A percentile compares a stretch with the other conserved stretches of the same genome.
These are phyloP conservation scores for Obelidium mucronatum DNA, from an alignment of 192 early-diverging fungal species.

Conservation along the genomic window DNA sequence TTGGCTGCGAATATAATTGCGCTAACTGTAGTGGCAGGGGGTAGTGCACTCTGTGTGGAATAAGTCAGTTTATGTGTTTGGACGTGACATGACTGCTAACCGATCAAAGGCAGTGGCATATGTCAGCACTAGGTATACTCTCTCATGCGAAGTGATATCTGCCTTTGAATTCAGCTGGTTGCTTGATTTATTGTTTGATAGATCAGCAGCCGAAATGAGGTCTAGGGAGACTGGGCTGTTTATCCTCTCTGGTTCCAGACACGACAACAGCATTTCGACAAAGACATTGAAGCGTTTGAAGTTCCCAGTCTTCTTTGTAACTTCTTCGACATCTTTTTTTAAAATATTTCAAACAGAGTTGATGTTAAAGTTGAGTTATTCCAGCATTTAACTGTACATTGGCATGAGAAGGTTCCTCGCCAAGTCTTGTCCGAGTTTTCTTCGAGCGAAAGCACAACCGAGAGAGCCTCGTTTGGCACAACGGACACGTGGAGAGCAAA, in stretches of 20 bases:
- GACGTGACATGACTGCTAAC: conserved; percentile 27
- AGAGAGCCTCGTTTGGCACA: conserved; percentile 2
- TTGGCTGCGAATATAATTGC: background rate
- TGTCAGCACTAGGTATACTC: conserved; percentile 57
- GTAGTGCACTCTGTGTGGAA: conserved; percentile 58
- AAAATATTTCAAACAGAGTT: background rate
- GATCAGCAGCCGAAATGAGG: conserved; percentile 44
- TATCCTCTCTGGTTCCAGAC: conserved; percentile 30
- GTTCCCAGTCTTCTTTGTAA: conserved; percentile 63
- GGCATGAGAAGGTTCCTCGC: conserved; percentile 6
- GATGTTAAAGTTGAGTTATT: background rate
- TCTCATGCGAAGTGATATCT: background rate
- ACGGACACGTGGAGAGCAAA: background rate
- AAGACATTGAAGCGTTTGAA: conserved; percentile 62
- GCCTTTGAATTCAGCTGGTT: background rate
- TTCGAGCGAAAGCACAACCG: background rate
- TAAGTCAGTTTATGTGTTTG: no score
- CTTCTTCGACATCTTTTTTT: conserved; percentile 56
- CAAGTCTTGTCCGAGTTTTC: background rate
- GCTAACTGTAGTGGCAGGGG: conserved; percentile 52
- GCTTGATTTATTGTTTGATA: background rate
- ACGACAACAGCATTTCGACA: conserved; percentile 55
- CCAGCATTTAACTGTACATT: background rate
- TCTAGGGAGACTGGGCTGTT: conserved; percentile 41
- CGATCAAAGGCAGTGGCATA: conserved; percentile 61